Conservation (phyloP, 306 rosid genomes). For the Leucaena leucocephala region DNA sequence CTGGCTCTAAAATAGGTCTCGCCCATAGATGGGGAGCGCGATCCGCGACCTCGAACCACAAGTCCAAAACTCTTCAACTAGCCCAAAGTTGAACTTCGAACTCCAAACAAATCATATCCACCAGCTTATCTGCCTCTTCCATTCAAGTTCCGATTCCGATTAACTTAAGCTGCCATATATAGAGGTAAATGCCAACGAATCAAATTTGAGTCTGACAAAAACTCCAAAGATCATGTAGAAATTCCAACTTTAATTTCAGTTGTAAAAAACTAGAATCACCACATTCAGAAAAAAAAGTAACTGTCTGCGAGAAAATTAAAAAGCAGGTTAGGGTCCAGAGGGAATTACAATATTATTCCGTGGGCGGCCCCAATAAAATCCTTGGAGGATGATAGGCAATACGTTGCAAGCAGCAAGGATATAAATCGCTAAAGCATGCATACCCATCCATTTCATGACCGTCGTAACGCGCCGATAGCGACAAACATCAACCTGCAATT, state of each 20-base stretch:
- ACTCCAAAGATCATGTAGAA: slow-evolving; percentile 10
- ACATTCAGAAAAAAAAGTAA: background rate
- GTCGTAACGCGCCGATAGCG: slow-evolving; percentile 59
- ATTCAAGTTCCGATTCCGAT: slow-evolving; percentile 66
- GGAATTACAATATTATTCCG: slow-evolving; percentile 73
- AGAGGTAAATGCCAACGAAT: slow-evolving; percentile 15
- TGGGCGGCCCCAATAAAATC: slow-evolving; percentile 81
- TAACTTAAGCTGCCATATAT: slow-evolving; percentile 52
- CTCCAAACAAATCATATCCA: background rate
- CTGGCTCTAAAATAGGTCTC: slow-evolving; percentile 33
- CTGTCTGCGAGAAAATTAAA: background rate
- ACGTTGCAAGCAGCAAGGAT: slow-evolving; percentile 83
- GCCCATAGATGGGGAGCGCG: slow-evolving; percentile 27
- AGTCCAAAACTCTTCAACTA: slow-evolving; percentile 26
- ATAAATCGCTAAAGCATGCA: slow-evolving; percentile 82
- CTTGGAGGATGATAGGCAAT: slow-evolving; percentile 80
- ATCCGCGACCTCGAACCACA: slow-evolving; percentile 19
- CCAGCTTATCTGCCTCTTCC: slow-evolving; percentile 1
- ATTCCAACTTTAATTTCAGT: background rate
- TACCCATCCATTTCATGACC: slow-evolving; percentile 90
- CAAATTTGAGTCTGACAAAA: background rate
- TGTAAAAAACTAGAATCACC: background rate
- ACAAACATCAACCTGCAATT: slow-evolving; percentile 81
- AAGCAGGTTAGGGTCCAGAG: background rate
- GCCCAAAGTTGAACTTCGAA: background rate